phyloP scores from a whole-genome alignment of 768 basidiomycete species.

The Fomitopsis serialis region DNA sequence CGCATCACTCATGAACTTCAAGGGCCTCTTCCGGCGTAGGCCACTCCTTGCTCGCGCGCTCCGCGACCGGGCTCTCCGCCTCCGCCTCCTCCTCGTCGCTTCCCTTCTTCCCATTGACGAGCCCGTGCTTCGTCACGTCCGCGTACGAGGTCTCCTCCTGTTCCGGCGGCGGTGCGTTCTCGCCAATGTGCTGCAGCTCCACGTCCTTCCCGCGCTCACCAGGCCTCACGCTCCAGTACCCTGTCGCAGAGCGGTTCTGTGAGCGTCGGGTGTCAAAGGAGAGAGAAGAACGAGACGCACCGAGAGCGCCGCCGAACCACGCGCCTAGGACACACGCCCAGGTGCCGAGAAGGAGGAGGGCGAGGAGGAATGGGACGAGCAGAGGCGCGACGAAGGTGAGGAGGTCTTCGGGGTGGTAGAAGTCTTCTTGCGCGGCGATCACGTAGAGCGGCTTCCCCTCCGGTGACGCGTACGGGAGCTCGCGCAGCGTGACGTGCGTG shows the following conservation, averaged over 20 bases:
- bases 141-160: background rate
- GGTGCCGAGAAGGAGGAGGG: slow-evolving; percentile 24
- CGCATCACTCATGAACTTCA: no score
- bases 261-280: background rate
- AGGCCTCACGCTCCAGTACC: slow-evolving; percentile 9
- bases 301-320: slow-evolving; percentile 6
- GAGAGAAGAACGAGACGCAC: slow-evolving; percentile 1
- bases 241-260: background rate
- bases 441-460: slow-evolving; percentile 30
- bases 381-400: slow-evolving; percentile 39
- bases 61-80: no score
- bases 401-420: slow-evolving; percentile 52
- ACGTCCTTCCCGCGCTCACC: slow-evolving; percentile 15
- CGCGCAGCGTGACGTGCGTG: slow-evolving; percentile 44
- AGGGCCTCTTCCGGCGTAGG: no score
- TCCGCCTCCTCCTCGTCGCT: no score
- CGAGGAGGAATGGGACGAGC: slow-evolving; percentile 30
- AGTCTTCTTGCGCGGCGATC: slow-evolving; percentile 54
- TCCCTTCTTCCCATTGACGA: no score
- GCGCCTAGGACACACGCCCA: slow-evolving; percentile 17
- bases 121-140: no score
- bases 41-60: no score
- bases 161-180: slow-evolving; percentile 8
- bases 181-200: slow-evolving; percentile 7
- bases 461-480: background rate